phyloP scores from a whole-genome alignment of 2,329 filamentous ascomycete genomes.

The Corynespora cassiicola region DNA sequence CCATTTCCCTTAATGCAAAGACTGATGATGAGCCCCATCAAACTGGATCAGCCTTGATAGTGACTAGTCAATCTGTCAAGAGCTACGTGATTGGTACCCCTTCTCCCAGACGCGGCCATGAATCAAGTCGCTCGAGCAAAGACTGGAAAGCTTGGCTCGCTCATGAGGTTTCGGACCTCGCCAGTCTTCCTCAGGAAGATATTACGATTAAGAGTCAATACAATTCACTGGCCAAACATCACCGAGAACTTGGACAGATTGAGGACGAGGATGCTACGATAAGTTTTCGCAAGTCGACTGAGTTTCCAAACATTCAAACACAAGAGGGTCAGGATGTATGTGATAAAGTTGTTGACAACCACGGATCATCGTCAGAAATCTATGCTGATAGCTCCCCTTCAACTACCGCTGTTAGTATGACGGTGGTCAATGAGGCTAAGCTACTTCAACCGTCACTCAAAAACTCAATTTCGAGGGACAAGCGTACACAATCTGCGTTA shows the following conservation, averaged over 20 bases:
- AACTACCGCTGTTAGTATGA: conserved; percentile 4
- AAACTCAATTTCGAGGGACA: background rate
- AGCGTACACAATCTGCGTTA: conserved; percentile 5
- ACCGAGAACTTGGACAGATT: conserved; percentile 33
- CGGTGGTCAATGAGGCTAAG: too few relatives aligned
- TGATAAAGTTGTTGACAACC: too few relatives aligned
- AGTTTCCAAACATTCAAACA: too few relatives aligned
- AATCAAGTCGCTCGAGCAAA: conserved; percentile 41
- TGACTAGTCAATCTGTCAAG: conserved; percentile 52
- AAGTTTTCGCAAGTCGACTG: conserved; percentile 16
- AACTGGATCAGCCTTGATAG: conserved; percentile 49
- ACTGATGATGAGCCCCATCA: conserved; percentile 16
- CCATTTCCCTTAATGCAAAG: conserved; percentile 29
- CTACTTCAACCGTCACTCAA: too few relatives aligned
- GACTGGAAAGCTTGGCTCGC: conserved; percentile 57
- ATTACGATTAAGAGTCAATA: conserved; percentile 24
- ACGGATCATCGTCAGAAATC: too few relatives aligned
- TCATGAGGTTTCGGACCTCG: conserved; percentile 50
- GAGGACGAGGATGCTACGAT: conserved; percentile 31
- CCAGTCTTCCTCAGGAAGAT: conserved; percentile 31
- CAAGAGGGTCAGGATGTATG: background rate
- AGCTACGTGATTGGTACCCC: conserved; percentile 48
- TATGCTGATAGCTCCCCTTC: background rate
- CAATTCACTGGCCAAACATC: conserved; percentile 10
- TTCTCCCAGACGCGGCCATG: conserved; percentile 23